Evolutionary conservation across 2,329 filamentous ascomycete species (phyloP), one percentile per base, ranked within the genome.

Genomic region (Zalaria obscura): DNA sequence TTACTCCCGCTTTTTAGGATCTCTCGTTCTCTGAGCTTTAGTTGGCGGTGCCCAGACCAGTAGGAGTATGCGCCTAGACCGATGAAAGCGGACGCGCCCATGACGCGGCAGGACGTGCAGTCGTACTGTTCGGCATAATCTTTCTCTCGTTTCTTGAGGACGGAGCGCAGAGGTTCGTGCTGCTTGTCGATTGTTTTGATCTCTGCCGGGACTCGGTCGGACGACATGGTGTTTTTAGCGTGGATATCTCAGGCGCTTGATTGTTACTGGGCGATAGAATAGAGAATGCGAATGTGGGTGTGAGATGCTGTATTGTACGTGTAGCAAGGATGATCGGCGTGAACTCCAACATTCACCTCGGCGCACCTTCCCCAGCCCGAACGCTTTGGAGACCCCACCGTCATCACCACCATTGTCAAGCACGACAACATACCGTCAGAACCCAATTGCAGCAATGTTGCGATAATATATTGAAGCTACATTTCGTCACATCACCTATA

Each of bases 61-160:
- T 67, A 68, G 4, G 60, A 64, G 53, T 66, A 69, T 25, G 60
- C 56, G 41, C 67, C 67, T 38, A 69, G 61, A 28, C 64, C 64
- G 33, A 64, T 54, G 51, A 70, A 70, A 0, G 58, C 65, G 36
- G 56, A 58, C 38, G 56, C 63, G 37, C 66, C 56, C 55, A 58
- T 58, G 3, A 58, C 36, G 40, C 52, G 44, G 44, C 55, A 59
- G 6, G 53, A 50, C 3, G 52, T 42, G 44, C 56, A 59, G 48
- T 59, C 56, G 46, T 52, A 55, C 38, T 56, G 45, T 41, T 47
- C 46, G 11, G 18, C 18, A 18, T 18, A 18, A n/a, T 32, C 29
- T 32, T n/a, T 32, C n/a, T n/a, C 7, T 32, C n/a, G 29, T 32
- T 32, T n/a, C n/a, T 7, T 7, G 29, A 32, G 29, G 29, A 32